These are phyloP conservation scores for Pterulicium gracile DNA, from an alignment of 1,284 basidiomycete genomes.

Conservation along the genomic window DNA sequence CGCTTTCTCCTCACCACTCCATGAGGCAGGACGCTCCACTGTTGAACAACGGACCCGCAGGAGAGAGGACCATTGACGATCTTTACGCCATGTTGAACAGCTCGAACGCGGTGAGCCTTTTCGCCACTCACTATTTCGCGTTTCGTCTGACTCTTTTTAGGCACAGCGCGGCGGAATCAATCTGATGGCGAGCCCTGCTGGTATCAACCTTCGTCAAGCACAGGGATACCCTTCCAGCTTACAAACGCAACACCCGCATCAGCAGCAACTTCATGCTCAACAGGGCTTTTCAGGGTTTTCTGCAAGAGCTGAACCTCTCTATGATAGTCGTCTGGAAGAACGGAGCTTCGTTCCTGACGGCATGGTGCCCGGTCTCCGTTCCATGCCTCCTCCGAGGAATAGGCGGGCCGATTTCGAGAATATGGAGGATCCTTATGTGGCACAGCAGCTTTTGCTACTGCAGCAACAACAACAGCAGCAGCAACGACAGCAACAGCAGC, in stretches of 20 bases:
- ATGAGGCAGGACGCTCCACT: not conserved
- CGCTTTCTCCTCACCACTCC: not conserved
- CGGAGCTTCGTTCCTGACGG: conserved; percentile 72
- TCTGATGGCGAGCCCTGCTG: conserved; percentile 14
- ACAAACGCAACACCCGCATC: conserved; percentile 33
- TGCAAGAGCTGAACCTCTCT: conserved; percentile 51
- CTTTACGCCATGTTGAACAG: conserved; percentile 64
- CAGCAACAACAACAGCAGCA: no score
- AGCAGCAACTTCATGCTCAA: conserved; percentile 16
- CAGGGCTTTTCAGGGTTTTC: conserved; percentile 12
- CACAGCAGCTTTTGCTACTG: conserved; percentile 45
- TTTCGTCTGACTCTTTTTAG: conserved; percentile 11
- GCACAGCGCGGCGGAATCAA: conserved; percentile 7
- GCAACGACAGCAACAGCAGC: no score
- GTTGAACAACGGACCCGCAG: conserved; percentile 22
- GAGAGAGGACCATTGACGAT: conserved; percentile 59
- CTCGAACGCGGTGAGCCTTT: conserved; percentile 42
- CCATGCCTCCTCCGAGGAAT: conserved; percentile 46
- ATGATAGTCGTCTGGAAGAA: conserved; percentile 63
- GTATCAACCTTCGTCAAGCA: conserved; percentile 18
- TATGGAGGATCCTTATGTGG: conserved; percentile 50
- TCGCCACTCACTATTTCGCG: conserved; percentile 11
- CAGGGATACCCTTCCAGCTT: conserved; percentile 14
- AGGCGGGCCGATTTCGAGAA: conserved; percentile 42
- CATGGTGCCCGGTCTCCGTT: conserved; percentile 71